Evolutionary conservation across 2,329 filamentous ascomycete species (phyloP).

Genomic region (Aspergillus fijiensis): DNA sequence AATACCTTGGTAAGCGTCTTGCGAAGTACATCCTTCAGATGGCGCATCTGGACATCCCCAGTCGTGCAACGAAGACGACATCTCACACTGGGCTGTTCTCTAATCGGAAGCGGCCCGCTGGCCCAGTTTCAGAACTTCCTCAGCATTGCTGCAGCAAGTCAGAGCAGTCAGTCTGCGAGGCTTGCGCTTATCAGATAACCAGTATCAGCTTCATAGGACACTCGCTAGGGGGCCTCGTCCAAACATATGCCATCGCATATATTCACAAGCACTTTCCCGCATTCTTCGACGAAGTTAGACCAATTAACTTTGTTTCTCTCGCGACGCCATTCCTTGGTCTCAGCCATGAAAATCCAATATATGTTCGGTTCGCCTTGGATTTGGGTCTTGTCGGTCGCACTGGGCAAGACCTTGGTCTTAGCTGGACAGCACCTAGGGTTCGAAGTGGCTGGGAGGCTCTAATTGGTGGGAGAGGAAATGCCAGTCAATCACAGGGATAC

Average conservation of each 20-base stretch:
- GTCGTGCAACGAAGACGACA: conserved; percentile 50
- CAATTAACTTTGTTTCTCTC: conserved; percentile 85
- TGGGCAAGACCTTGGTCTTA: conserved; percentile 89
- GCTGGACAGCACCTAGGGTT: conserved; percentile 85
- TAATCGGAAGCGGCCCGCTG: conserved; percentile 34
- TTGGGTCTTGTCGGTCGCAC: conserved; percentile 95
- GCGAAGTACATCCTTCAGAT: conserved; percentile 86
- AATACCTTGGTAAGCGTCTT: conserved; percentile 91
- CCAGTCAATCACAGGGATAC: conserved; percentile 53
- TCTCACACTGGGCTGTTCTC: conserved; percentile 51
- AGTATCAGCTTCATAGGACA: conserved; percentile 95
- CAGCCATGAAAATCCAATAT: conserved; percentile 96
- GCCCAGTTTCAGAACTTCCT: conserved; percentile 19
- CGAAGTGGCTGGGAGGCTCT: conserved; percentile 86
- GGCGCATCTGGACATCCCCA: conserved; percentile 83
- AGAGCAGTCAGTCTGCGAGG: conserved; percentile 44
- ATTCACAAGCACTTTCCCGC: conserved; percentile 92
- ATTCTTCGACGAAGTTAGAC: conserved; percentile 83
- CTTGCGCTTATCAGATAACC: conserved; percentile 73
- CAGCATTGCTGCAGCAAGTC: conserved; percentile 40
- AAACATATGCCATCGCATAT: conserved; percentile 93
- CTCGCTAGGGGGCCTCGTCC: conserved; percentile 83
- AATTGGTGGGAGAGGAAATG: conserved; percentile 72
- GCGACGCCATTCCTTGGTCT: conserved; percentile 86
- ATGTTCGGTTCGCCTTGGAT: conserved; percentile 94